These are phyloP conservation scores for Diplodia intermedia DNA, from an alignment of 2,329 filamentous ascomycete genomes.

Conservation along the genomic window DNA sequence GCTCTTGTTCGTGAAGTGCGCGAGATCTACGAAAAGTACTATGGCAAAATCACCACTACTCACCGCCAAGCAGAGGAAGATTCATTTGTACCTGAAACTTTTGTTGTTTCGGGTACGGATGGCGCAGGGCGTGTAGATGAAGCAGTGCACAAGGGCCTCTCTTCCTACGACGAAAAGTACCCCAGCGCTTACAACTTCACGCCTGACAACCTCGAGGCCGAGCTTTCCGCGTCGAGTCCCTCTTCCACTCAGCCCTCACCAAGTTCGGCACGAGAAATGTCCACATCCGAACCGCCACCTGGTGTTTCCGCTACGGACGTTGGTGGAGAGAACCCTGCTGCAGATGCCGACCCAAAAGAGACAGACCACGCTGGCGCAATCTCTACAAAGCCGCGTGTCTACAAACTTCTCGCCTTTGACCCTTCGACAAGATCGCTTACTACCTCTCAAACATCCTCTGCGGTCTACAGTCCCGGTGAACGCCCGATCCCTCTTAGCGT, in stretches of 20 bases:
- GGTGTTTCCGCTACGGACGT: neutral
- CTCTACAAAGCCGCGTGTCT: constrained; percentile 30
- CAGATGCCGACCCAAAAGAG: neutral
- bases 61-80: constrained; percentile 22
- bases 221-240: constrained; percentile 3
- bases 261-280: neutral
- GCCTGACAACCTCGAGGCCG: constrained; percentile 23
- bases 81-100: neutral
- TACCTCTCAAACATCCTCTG: constrained; percentile 33
- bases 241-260: neutral
- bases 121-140: constrained; percentile 21
- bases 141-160: constrained; percentile 23
- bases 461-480: constrained; percentile 29
- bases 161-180: constrained; percentile 22
- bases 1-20: constrained; percentile 49
- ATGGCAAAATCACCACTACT: constrained; percentile 46
- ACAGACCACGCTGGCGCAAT: neutral
- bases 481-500: constrained; percentile 35
- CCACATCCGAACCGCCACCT: neutral
- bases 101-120: neutral
- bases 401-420: constrained; percentile 43
- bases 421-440: constrained; percentile 40
- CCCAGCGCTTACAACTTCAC: constrained; percentile 18
- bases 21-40: constrained; percentile 53
- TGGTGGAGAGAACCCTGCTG: neutral